These are phyloP conservation scores for Zygoascus sp. DNA, from an alignment of 1,139 yeast species.

Conservation along the genomic window DNA sequence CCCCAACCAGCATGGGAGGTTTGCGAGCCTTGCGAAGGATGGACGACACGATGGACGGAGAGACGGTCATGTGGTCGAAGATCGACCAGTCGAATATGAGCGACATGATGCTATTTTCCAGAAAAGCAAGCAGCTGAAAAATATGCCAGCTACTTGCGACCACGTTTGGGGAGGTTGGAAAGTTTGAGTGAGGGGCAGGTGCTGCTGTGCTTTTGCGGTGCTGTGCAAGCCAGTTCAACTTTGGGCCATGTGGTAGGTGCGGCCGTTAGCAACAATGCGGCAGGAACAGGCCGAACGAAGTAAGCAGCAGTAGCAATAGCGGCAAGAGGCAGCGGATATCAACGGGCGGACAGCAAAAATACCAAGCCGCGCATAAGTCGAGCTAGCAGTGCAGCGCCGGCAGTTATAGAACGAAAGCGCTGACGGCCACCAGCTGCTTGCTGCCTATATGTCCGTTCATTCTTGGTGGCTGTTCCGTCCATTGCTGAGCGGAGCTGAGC, in stretches of 20 bases:
- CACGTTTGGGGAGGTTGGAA: not conserved
- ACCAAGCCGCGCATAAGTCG: too few relatives aligned
- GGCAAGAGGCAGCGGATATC: too few relatives aligned
- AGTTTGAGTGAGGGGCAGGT: not conserved
- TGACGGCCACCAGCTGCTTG: too few relatives aligned
- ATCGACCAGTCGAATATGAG: constrained; percentile 8
- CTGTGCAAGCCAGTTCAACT: not conserved
- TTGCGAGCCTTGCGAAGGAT: constrained; percentile 64
- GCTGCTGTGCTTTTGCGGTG: not conserved
- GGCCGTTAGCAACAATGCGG: too few relatives aligned
- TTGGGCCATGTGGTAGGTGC: too few relatives aligned
- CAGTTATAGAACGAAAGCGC: too few relatives aligned
- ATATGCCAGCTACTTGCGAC: not conserved
- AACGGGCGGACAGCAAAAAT: too few relatives aligned
- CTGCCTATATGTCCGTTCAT: not conserved
- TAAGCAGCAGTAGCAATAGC: too few relatives aligned
- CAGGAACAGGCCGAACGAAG: too few relatives aligned
- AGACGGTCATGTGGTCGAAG: not conserved
- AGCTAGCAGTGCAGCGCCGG: too few relatives aligned
- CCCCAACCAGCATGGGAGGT: constrained; percentile 70
- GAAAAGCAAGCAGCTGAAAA: not conserved
- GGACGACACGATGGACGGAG: not conserved
- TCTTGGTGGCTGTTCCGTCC: not conserved
- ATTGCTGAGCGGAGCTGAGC: not conserved
- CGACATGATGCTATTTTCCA: too few relatives aligned